Base-by-base conservation (phyloP, 805 yeast genomes). In the Wickerhamomyces strasburgensis region DNA sequence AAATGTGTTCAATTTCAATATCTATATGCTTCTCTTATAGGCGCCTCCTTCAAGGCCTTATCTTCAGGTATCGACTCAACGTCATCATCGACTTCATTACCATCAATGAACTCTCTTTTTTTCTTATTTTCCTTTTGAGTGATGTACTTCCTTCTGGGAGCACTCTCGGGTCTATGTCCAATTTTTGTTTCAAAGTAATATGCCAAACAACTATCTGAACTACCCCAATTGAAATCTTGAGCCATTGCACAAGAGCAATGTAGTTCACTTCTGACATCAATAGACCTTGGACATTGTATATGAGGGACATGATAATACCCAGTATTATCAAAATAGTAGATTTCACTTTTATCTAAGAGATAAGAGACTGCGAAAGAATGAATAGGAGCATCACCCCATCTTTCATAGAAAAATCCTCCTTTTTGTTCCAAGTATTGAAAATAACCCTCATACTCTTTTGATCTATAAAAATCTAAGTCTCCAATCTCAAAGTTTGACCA, bases 301-400 rank as follows among this genome's bases (percentile, higher is more conserved):
- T 75, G 76, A 5, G 72, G 72, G 11, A 57, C 67, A 59, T 84
- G 93, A 48, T 69, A 70, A 57, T 84, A 85, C 8, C 93, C 95
- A 28, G 84, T 68, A 44, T 84, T 80, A 39, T 77, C 80, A 51
- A 85, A 82, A 63, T 73, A 82, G 57, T 81, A 85, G 14, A 85
- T 56, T 50, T 82, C 73, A 21, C 65, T 61, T 48, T 68, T 67
- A 43, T 75, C 70, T 34, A 80, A 58, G 51, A 83, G 68, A 32
- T 80, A 61, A 2, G 87, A 62, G 3, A 77, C 84, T 5, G 84
- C 94, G 34, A 85, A 70, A 1, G 94, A 75, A 61, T 85, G 95
- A n/a, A 85, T 75, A 4, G 95, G 95, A 0, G 95, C 95, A 61
- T 86, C 96, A 15, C 96, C 96, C 95, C 95, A 86, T 47, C 96